Evolutionary conservation across 2,329 filamentous ascomycete genomes (phyloP).

Genomic region (Lizonia empirigonia): DNA sequence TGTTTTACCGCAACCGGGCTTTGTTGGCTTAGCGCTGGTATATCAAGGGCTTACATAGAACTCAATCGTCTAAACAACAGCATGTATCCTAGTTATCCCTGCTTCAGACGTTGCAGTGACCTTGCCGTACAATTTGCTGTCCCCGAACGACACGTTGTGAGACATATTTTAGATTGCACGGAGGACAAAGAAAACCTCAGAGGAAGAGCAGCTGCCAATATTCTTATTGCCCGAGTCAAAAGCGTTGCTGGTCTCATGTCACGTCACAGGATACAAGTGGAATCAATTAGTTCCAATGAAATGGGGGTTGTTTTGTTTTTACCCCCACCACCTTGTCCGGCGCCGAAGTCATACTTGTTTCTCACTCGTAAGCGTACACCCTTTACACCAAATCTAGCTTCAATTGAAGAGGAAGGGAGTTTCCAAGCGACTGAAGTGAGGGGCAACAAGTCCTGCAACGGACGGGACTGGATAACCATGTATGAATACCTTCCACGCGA

Average conservation of each 20-base stretch:
- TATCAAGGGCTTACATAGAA: background rate
- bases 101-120: background rate
- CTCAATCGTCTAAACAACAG: background rate
- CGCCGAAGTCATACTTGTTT: background rate
- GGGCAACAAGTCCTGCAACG: background rate
- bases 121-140: slow-evolving; percentile 2
- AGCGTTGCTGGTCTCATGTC: background rate
- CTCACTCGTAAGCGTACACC: background rate
- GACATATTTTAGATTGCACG: background rate
- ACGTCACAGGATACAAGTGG: background rate
- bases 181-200: background rate
- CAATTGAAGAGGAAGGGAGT: background rate
- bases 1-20: background rate
- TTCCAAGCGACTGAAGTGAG: background rate
- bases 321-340: background rate
- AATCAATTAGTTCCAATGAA: background rate
- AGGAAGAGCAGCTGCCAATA: background rate
- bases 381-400: background rate
- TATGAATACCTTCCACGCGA: background rate
- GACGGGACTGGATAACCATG: background rate
- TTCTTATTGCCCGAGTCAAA: background rate
- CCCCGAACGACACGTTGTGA: background rate
- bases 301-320: background rate
- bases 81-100: slow-evolving; percentile 4
- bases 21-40: background rate